Evolutionary conservation across 2,329 filamentous ascomycete genomes (phyloP).

Genomic region (Ophiostoma pallidulum): DNA sequence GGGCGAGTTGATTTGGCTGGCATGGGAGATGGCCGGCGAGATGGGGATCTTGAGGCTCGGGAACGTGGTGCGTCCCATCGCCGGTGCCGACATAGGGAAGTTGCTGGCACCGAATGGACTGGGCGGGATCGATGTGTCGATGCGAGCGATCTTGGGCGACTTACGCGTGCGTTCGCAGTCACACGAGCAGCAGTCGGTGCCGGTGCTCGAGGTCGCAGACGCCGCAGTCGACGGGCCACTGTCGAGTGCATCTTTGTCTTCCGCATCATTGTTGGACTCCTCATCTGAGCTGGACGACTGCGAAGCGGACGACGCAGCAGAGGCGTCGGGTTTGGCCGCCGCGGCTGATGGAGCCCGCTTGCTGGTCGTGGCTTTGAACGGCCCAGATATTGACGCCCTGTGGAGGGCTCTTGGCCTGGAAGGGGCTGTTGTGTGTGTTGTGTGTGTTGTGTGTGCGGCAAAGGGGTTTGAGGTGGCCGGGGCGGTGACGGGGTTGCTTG

Average conservation of each 20-base stretch:
- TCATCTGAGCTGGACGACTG: conserved; percentile 29
- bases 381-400: conserved; percentile 17
- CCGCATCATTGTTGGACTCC: conserved; percentile 15
- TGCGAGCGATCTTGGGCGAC: conserved; percentile 31
- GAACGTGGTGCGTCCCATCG: conserved; percentile 50
- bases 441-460: not conserved
- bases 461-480: too few relatives aligned
- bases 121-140: conserved; percentile 33
- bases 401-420: conserved; percentile 5
- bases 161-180: conserved; percentile 44
- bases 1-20: conserved; percentile 49
- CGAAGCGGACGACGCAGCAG: not conserved
- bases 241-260: conserved; percentile 23
- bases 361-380: conserved; percentile 38
- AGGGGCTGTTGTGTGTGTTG: not conserved
- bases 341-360: conserved; percentile 28
- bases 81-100: conserved; percentile 50
- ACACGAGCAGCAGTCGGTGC: conserved; percentile 48
- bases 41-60: conserved; percentile 66
- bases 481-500: not conserved
- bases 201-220: conserved; percentile 32
- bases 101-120: conserved; percentile 37
- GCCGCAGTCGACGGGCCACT: conserved; percentile 45
- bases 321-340: conserved; percentile 28
- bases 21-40: conserved; percentile 58